These are phyloP conservation scores for Hyaloperonospora arabidopsidis DNA, from an alignment of 352 stramenopile species.

Conservation along the genomic window DNA sequence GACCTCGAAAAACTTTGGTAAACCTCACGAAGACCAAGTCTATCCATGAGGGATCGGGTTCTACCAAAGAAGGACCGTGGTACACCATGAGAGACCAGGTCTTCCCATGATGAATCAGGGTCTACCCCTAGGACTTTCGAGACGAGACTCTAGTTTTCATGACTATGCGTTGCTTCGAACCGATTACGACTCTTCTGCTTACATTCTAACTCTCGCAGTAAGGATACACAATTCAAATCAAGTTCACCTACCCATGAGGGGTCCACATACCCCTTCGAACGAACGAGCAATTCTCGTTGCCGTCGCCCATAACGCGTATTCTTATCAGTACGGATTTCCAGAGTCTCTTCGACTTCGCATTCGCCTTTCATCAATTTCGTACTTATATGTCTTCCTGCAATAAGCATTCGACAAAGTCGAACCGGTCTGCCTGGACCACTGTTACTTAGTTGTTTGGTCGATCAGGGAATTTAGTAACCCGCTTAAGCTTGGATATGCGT, in stretches of 20 bases:
- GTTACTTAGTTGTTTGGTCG: neutral
- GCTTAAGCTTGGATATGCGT: neutral
- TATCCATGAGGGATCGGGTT: too few relatives aligned
- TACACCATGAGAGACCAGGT: too few relatives aligned
- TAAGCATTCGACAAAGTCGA: conserved; percentile 2
- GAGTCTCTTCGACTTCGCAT: neutral
- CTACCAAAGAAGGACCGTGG: too few relatives aligned
- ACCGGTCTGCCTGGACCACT: neutral
- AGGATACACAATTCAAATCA: neutral
- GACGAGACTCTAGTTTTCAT: too few relatives aligned
- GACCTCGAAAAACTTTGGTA: too few relatives aligned
- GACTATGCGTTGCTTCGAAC: neutral
- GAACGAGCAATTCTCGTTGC: neutral
- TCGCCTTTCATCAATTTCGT: neutral
- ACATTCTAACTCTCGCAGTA: neutral
- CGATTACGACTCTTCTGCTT: neutral
- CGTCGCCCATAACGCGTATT: neutral
- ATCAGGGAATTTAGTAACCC: neutral
- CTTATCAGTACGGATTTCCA: neutral
- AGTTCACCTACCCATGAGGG: neutral
- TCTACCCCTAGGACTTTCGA: too few relatives aligned
- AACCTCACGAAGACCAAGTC: too few relatives aligned
- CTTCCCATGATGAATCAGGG: too few relatives aligned
- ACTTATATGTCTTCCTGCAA: neutral
- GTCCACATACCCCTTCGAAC: neutral